Percentiles rank a stretch among this genome's conserved stretches.
These are phyloP conservation scores for Mycena sp. DNA, from an alignment of 1,284 basidiomycete species.

Conservation along the genomic window DNA sequence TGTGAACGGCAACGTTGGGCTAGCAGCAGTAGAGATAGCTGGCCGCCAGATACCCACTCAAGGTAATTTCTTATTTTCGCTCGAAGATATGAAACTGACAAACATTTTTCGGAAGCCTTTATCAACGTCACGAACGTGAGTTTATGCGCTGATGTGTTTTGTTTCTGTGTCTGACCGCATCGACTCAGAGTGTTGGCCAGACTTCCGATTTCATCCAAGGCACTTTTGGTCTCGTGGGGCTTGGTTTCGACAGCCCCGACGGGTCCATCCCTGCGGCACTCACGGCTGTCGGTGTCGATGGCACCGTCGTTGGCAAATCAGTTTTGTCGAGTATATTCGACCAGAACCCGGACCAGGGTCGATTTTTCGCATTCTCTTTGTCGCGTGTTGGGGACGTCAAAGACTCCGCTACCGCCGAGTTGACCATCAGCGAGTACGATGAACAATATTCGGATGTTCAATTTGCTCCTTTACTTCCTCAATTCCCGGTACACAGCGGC, in stretches of 20 bases:
- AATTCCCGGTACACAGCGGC: neutral
- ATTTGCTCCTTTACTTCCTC: neutral
- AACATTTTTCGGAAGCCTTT: neutral
- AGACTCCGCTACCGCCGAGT: neutral
- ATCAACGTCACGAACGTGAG: slow-evolving; percentile 8
- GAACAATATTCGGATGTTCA: neutral
- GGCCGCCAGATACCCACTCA: slow-evolving; percentile 4
- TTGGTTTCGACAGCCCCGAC: slow-evolving; percentile 8
- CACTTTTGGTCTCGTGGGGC: slow-evolving; percentile 5
- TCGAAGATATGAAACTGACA: neutral
- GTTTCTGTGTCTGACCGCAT: neutral
- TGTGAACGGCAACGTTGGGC: neutral
- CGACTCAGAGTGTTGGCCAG: neutral
- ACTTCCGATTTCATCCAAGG: neutral
- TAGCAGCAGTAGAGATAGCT: neutral
- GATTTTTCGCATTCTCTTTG: slow-evolving; percentile 10
- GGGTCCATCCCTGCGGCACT: neutral
- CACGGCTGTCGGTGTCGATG: neutral
- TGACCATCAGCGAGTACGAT: slow-evolving; percentile 11
- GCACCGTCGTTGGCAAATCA: neutral
- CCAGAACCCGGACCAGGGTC: neutral
- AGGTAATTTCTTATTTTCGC: neutral
- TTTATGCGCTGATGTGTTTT: neutral
- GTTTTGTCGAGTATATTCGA: slow-evolving; percentile 10
- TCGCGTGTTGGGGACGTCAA: neutral